These are phyloP conservation scores for Arctium minus DNA, from an alignment of 129 eudicot species.

Conservation along the genomic window DNA sequence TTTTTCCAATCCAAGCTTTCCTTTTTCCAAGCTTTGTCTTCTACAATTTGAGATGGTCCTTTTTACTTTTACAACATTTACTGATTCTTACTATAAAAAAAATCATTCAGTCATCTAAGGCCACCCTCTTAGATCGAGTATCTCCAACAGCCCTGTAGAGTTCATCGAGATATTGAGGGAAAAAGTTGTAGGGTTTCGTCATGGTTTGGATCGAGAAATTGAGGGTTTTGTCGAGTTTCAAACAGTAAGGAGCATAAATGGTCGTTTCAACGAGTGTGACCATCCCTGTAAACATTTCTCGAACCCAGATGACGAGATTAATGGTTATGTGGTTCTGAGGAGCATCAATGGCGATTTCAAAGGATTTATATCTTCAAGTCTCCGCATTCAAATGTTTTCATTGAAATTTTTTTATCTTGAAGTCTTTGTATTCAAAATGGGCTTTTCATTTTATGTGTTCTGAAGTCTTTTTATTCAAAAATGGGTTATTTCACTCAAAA, in stretches of 20 bases:
- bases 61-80: no score
- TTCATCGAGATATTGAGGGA: not conserved
- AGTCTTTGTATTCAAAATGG: no score
- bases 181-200: not conserved
- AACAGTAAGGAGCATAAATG: no score
- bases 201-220: not conserved
- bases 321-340: not conserved
- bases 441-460: no score
- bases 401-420: no score
- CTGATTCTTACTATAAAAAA: not conserved
- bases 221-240: not conserved
- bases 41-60: no score
- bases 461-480: not conserved
- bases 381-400: not conserved
- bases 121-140: not conserved
- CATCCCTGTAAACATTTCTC: not conserved
- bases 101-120: not conserved
- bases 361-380: not conserved
- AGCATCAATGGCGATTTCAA: not conserved
- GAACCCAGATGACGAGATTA: not conserved
- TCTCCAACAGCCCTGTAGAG: not conserved
- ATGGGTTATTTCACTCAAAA: not conserved
- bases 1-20: no score
- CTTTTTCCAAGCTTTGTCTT: no score
- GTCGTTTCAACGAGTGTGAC: no score